Evolutionary conservation across 2,329 filamentous ascomycete species (phyloP).

Genomic region (Elsinoe batatas): DNA sequence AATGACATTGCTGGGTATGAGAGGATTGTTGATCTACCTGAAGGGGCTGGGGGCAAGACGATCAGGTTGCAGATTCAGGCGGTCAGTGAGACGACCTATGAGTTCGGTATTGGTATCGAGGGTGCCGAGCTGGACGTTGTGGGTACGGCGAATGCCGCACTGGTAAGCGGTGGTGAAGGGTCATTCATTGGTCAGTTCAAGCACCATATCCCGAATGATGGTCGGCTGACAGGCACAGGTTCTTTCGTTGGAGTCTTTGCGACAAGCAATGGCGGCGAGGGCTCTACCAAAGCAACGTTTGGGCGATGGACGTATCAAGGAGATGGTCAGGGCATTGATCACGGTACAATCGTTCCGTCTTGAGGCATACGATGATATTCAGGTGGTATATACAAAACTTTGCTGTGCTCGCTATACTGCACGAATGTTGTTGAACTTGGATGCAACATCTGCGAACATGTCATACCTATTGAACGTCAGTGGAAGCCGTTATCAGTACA

Average conservation of each 20-base stretch:
- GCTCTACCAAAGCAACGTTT: constrained; percentile 7
- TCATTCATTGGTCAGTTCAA: constrained; percentile 12
- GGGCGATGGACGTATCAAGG: constrained; percentile 14
- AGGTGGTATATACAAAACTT: neutral
- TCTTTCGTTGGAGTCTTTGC: constrained; percentile 14
- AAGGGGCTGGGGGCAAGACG: neutral
- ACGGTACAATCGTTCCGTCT: neutral
- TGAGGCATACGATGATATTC: neutral
- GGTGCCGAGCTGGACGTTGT: neutral
- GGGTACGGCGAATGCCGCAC: constrained; percentile 4
- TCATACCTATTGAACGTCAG: constrained; percentile 48
- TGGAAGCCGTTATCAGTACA: no score
- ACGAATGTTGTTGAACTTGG: constrained; percentile 28
- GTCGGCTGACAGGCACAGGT: constrained; percentile 1
- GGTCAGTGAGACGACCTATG: neutral
- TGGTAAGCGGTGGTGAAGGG: constrained; percentile 9
- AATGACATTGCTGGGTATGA: neutral
- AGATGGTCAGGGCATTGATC: constrained; percentile 14
- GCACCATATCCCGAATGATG: neutral
- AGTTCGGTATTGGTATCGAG: neutral
- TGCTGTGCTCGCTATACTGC: neutral
- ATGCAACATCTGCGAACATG: constrained; percentile 48
- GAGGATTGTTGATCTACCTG: neutral
- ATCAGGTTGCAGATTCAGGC: neutral
- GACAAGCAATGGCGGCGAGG: constrained; percentile 12